A percentile compares a stretch with the other conserved stretches of the same genome.
phyloP scores from a whole-genome alignment of 768 basidiomycete genomes.

The Tricholomella constricta region DNA sequence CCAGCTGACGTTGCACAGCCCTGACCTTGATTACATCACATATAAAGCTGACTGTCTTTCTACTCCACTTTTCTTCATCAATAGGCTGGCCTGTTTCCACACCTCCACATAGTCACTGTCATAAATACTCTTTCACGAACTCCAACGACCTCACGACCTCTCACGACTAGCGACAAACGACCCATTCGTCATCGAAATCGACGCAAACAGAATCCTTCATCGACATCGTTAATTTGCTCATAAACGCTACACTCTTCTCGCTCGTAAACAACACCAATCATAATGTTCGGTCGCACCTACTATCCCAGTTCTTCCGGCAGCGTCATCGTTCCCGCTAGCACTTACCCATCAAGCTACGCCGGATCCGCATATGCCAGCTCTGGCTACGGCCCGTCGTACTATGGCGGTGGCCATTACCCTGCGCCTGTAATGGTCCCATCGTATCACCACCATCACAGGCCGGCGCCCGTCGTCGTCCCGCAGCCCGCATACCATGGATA shows the following conservation, averaged over 20 bases:
- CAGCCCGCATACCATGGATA: constrained; percentile 9
- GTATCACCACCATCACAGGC: constrained; percentile 11
- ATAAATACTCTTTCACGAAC: constrained; percentile 18
- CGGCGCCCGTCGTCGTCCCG: constrained; percentile 17
- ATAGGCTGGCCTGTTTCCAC: constrained; percentile 23
- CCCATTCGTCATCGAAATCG: neutral
- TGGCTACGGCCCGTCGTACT: constrained; percentile 10
- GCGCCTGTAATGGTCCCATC: constrained; percentile 10
- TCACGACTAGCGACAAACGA: constrained; percentile 10
- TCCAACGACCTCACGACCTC: constrained; percentile 19
- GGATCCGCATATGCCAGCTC: constrained; percentile 8
- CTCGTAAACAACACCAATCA: neutral
- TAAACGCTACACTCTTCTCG: neutral
- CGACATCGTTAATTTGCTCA: neutral
- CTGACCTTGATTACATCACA: neutral
- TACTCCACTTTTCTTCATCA: constrained; percentile 10
- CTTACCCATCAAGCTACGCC: constrained; percentile 12
- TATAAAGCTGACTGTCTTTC: constrained; percentile 3
- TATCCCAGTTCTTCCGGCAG: constrained; percentile 20
- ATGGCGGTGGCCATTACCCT: constrained; percentile 12
- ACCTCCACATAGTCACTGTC: constrained; percentile 7
- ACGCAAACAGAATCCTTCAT: neutral
- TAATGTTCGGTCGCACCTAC: constrained; percentile 20
- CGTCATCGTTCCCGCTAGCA: constrained; percentile 19
- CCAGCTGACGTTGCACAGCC: constrained; percentile 9